phyloP scores from a whole-genome alignment of 352 stramenopile species.

The Globisporangium rhizosaccharum region DNA sequence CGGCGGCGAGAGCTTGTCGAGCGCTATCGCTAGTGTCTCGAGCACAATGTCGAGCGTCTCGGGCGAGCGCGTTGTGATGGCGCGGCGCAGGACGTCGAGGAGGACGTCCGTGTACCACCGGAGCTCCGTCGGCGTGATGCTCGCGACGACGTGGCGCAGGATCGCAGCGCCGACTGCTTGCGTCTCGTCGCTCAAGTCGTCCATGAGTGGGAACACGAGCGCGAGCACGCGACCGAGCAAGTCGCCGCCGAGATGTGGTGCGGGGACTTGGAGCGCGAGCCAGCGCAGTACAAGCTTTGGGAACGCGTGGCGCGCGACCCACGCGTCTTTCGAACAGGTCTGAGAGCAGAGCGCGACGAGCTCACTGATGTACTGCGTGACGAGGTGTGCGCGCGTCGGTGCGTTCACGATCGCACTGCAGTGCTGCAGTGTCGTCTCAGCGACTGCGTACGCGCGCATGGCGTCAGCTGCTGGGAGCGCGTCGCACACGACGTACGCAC shows the following conservation, averaged over 20 bases:
- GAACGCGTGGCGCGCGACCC: constrained; percentile 35
- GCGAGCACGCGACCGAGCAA: constrained; percentile 67
- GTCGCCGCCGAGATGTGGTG: constrained; percentile 58
- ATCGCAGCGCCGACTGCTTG: constrained; percentile 58
- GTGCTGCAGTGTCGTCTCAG: constrained; percentile 17
- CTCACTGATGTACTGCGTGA: constrained; percentile 28
- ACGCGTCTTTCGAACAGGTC: constrained; percentile 59
- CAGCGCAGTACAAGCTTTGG: constrained; percentile 56
- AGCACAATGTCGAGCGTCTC: constrained; percentile 53
- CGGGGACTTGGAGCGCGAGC: constrained; percentile 47
- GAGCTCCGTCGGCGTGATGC: constrained; percentile 67
- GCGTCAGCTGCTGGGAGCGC: constrained; percentile 20
- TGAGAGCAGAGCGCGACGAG: constrained; percentile 45
- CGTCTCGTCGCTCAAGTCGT: constrained; percentile 58
- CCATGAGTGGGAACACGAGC: constrained; percentile 74
- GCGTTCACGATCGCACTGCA: constrained; percentile 16
- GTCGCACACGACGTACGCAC: constrained; percentile 25
- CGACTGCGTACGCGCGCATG: constrained; percentile 19
- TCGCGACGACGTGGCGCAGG: constrained; percentile 52
- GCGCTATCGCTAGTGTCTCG: constrained; percentile 40
- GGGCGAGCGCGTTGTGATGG: constrained; percentile 53
- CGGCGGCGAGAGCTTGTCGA: constrained; percentile 59
- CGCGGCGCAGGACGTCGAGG: constrained; percentile 61
- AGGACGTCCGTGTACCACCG: constrained; percentile 79
- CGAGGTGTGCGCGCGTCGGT: constrained; percentile 9